phyloP scores from a whole-genome alignment of 1,284 basidiomycete genomes.

The Malassezia globosa region DNA sequence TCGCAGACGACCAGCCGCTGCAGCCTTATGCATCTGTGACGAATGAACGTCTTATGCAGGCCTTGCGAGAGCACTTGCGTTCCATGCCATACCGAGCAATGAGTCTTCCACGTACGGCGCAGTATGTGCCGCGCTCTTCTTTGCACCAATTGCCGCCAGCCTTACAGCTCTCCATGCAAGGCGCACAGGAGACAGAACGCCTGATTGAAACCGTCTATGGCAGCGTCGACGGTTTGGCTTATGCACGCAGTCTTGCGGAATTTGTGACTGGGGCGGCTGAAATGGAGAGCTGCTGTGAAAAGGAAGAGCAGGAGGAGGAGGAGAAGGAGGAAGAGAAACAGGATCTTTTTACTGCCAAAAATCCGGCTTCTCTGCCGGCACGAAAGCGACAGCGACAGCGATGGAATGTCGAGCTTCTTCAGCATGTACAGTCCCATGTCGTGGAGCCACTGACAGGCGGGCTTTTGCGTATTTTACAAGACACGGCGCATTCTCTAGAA shows the following conservation, averaged over 20 bases:
- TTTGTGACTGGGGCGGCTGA: slow-evolving; percentile 26
- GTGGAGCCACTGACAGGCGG: slow-evolving; percentile 13
- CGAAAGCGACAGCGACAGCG: neutral
- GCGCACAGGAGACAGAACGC: slow-evolving; percentile 16
- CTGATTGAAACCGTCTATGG: slow-evolving; percentile 27
- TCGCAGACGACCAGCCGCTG: slow-evolving; percentile 9
- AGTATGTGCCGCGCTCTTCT: slow-evolving; percentile 19
- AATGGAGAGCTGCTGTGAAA: too few relatives aligned
- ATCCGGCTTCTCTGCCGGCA: too few relatives aligned
- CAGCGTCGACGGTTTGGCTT: slow-evolving; percentile 23
- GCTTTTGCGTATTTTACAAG: neutral
- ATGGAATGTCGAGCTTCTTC: neutral
- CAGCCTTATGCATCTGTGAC: slow-evolving; percentile 10
- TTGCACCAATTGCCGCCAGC: slow-evolving; percentile 11
- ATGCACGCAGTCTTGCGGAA: slow-evolving; percentile 26
- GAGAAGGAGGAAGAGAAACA: too few relatives aligned
- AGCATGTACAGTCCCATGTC: slow-evolving; percentile 6
- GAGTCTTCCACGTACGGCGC: slow-evolving; percentile 11
- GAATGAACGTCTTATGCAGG: slow-evolving; percentile 5
- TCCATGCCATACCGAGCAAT: slow-evolving; percentile 9
- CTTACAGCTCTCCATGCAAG: slow-evolving; percentile 14
- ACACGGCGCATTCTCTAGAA: neutral
- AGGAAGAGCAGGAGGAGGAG: neutral
- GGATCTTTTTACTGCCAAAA: too few relatives aligned
- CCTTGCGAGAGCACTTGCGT: slow-evolving; percentile 9